Evolutionary conservation across 495 filamentous ascomycete genomes (phyloP), one percentile per base, ranked within the genome.

Genomic region (Articulospora tetracladia): DNA sequence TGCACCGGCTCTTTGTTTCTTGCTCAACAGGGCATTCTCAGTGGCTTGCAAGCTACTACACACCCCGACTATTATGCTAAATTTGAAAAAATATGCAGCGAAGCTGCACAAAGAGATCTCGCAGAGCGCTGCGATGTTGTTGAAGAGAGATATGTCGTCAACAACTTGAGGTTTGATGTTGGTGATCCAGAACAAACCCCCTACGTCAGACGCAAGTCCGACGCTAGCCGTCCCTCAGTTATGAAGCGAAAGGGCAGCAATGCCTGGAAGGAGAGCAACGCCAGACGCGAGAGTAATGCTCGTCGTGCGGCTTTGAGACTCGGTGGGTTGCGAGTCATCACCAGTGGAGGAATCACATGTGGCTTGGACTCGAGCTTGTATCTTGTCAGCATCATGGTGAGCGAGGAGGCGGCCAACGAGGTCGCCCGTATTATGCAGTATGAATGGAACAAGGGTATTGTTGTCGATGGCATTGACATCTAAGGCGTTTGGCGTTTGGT

Each of bases 341-440:
- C 90, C 32, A 80, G 79, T 69, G 89, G 90, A 55, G 91, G 90
- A 51, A 76, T 91, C 54, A 86, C 85, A 61, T 83, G 85, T 69
- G 91, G 91, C 60, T 72, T 93, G 28, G 91, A 95, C 77, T 91
- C 89, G 20, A 74, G 83, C 58, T 73, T 92, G 72, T 91, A 92
- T 75, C 74, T 95, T 64, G 86, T 93, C 51, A 86, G 83, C 72
- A 84, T 85, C 55, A 74, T 93, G 69, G 85, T 90, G 22, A 81
- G 77, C 13, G 77, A 86, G 61, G 87, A 89, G 22, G 74, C 80
- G 46, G 87, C 88, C 24, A 77, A 83, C 25, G 85, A 90, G 75
- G 85, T 88, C 46, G 84, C 86, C 27, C 76, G 83, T 50, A 30
- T 83, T 47, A 81, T 90, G 78, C 87, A 91, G 76, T 81, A 88